These are phyloP conservation scores for Colletotrichum spaethianum DNA, from an alignment of 2,329 filamentous ascomycete species.

Conservation along the genomic window DNA sequence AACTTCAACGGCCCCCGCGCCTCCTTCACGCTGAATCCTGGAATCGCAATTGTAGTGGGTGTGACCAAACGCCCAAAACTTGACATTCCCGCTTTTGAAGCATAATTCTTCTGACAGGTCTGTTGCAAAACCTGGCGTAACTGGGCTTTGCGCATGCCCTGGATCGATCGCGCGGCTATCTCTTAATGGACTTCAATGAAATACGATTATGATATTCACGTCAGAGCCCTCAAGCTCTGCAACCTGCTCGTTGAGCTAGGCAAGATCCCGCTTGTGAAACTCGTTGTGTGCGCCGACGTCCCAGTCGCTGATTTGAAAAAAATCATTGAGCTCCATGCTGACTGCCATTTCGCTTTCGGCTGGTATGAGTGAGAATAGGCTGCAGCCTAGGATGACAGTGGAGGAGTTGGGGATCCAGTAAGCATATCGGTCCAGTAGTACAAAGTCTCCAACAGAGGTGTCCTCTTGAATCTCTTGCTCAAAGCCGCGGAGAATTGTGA, in stretches of 20 bases:
- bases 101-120: conserved; percentile 55
- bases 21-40: conserved; percentile 44
- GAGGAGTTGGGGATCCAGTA: conserved; percentile 46
- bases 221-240: conserved; percentile 44
- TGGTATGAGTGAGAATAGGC: conserved; percentile 64
- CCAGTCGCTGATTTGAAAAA: conserved; percentile 62
- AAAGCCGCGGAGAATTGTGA: conserved; percentile 49
- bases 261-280: conserved; percentile 55
- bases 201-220: conserved; percentile 53
- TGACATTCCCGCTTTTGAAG: conserved; percentile 54
- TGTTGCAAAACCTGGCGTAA: conserved; percentile 56
- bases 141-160: conserved; percentile 48
- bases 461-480: conserved; percentile 47
- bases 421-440: conserved; percentile 53
- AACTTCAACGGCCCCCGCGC: conserved; percentile 49
- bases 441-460: conserved; percentile 53
- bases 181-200: conserved; percentile 59
- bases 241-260: conserved; percentile 59
- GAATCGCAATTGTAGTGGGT: conserved; percentile 63
- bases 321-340: conserved; percentile 64
- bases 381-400: conserved; percentile 53
- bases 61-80: conserved; percentile 63
- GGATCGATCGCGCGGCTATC: conserved; percentile 53
- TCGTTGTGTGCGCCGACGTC: conserved; percentile 53
- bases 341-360: conserved; percentile 54